Evolutionary conservation across 2,329 filamentous ascomycete genomes (phyloP), one percentile per base, ranked within the genome.

Genomic region (Moelleriella libera): DNA sequence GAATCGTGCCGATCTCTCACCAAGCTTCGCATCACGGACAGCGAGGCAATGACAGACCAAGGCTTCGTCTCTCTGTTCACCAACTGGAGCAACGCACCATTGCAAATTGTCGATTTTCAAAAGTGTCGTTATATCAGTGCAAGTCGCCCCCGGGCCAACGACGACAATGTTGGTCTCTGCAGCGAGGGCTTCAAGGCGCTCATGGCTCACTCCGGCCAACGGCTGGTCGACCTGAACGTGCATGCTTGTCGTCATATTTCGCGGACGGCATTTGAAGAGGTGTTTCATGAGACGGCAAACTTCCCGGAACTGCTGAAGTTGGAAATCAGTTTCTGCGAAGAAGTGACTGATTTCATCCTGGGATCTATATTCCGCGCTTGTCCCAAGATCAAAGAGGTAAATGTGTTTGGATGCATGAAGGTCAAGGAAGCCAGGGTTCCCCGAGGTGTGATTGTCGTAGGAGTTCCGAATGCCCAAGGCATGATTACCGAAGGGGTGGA

Each of bases 21-120:
- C 47, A 96, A 96, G 60, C 74, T 97, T 14, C 84, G 89, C 45
- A 78, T 97, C 55, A 84, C 82, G 0, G 81, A 87, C 53, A 94
- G 87, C 61, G 76, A 83, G 55, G 64, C 70, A 9, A 83, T 85
- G 65, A 88, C 84, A 0, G 89, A 97, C 60, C 71, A 71, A 4
- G 87, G 76, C 2, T 90, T 88, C 53, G 74, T 70, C 2, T 65
- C 71, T 1, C 75, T 97, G 8, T 96, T 96, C 64, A 78, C 68
- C 0, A 66, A 71, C 51, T 95, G 89, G 89, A 57, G 66, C 6
- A 95, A 94, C 57, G 77, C 77, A 2, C 74, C 83, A 0, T 70
- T 97, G 6, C 66, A 67, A 2, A 80, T 80, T 53, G 64, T 88
- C 47, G 88, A 96, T 60, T 63, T 97, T 12, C 81, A 84, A 55